These are phyloP conservation scores for Gaeumannomyces tritici DNA, from an alignment of 2,329 filamentous ascomycete genomes.

Conservation along the genomic window DNA sequence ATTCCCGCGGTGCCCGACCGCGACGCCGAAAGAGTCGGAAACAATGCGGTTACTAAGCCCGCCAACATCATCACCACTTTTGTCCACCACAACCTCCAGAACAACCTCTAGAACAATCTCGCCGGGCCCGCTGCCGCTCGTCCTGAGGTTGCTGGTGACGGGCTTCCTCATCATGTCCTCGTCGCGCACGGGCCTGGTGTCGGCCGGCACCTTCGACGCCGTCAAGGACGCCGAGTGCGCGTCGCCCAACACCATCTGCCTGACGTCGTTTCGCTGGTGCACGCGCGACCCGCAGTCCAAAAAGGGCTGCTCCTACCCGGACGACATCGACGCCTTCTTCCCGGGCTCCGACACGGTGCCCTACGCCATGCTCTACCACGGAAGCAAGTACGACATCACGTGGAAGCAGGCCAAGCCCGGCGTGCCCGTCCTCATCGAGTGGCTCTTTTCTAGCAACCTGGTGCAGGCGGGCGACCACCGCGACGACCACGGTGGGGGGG, in stretches of 20 bases:
- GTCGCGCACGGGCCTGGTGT: not conserved
- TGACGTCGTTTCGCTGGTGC: slow-evolving; percentile 5
- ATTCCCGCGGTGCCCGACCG: not conserved
- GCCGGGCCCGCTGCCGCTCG: too few species aligned
- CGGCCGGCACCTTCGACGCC: not conserved
- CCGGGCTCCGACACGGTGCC: slow-evolving; percentile 1
- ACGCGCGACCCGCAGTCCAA: not conserved
- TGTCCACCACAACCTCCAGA: too few species aligned
- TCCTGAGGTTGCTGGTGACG: not conserved
- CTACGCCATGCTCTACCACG: slow-evolving; percentile 4
- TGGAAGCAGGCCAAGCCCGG: slow-evolving; percentile 3
- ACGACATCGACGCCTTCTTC: not conserved
- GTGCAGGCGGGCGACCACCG: not conserved
- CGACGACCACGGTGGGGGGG: not conserved
- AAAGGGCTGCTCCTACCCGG: slow-evolving; percentile 1
- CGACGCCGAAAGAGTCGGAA: not conserved
- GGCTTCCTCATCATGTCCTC: not conserved
- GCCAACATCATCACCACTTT: too few species aligned
- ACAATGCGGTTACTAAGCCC: not conserved
- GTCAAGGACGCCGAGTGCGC: slow-evolving; percentile 4
- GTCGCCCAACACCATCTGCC: slow-evolving; percentile 1
- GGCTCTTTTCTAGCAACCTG: not conserved
- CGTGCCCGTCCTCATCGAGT: slow-evolving; percentile 4
- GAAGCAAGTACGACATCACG: slow-evolving; percentile 1
- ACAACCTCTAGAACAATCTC: too few species aligned